Evolutionary conservation across 257 asterid genomes (phyloP).

Genomic region (Salvia hispanica): DNA sequence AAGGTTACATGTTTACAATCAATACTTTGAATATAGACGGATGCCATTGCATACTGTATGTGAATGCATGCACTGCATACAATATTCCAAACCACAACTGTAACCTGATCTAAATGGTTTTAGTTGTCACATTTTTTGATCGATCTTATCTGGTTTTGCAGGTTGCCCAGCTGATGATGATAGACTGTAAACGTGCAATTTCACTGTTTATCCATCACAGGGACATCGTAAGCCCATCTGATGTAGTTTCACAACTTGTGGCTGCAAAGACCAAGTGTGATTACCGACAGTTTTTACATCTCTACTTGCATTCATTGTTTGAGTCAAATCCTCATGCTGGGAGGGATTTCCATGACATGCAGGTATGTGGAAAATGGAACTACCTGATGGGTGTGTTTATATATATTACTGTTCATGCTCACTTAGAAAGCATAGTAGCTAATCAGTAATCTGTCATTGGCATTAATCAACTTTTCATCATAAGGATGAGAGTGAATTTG

Average conservation of each 20-base stretch:
- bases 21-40: neutral
- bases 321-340: constrained; percentile 86
- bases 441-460: neutral
- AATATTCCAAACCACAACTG: neutral
- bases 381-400: neutral
- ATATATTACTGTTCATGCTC: constrained; percentile 13
- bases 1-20: constrained; percentile 20
- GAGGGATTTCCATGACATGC: constrained; percentile 95
- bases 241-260: constrained; percentile 80
- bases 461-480: neutral
- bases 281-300: constrained; percentile 60
- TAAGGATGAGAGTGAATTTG: constrained; percentile 9
- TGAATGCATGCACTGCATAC: neutral
- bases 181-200: constrained; percentile 81
- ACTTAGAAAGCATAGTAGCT: constrained; percentile 17
- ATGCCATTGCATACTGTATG: constrained; percentile 10
- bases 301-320: constrained; percentile 76
- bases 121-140: constrained; percentile 15
- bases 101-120: constrained; percentile 1
- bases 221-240: constrained; percentile 71
- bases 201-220: constrained; percentile 72
- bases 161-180: constrained; percentile 96
- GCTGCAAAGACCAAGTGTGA: constrained; percentile 73
- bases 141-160: constrained; percentile 41
- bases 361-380: constrained; percentile 52